A percentile compares a stretch with the other conserved stretches of the same genome.
phyloP scores from a whole-genome alignment of 306 rosid genomes.

The Lithocarpus polystachyus region DNA sequence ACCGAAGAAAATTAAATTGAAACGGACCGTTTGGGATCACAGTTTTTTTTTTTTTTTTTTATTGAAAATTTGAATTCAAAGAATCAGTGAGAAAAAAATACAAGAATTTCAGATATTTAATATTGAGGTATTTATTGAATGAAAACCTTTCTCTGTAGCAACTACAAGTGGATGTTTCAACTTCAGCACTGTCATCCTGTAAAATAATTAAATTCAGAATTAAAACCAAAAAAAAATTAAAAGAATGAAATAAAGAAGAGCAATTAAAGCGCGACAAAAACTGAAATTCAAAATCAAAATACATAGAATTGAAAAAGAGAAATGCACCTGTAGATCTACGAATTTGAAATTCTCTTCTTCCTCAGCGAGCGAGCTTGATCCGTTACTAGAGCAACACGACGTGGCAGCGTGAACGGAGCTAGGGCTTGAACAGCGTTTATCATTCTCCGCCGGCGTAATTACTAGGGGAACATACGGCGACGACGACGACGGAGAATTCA shows the following conservation, averaged over 20 bases:
- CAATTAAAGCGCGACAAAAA: slow-evolving; percentile 30
- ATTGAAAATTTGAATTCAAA: slow-evolving; percentile 38
- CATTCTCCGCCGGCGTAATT: slow-evolving; percentile 4
- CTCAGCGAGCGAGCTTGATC: slow-evolving; percentile 31
- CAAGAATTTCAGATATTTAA: not conserved
- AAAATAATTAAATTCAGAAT: slow-evolving; percentile 21
- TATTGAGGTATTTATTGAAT: slow-evolving; percentile 2
- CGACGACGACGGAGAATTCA: slow-evolving; percentile 17
- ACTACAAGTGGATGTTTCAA: slow-evolving; percentile 62
- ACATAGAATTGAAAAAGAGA: not conserved
- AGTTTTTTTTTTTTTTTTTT: not conserved
- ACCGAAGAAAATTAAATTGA: slow-evolving; percentile 17
- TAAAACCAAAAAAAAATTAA: slow-evolving; percentile 20
- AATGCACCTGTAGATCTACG: slow-evolving; percentile 71
- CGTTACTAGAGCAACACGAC: slow-evolving; percentile 77
- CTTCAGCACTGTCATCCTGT: slow-evolving; percentile 69
- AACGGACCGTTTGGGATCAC: slow-evolving; percentile 9
- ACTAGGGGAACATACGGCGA: slow-evolving; percentile 29
- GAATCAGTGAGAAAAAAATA: not conserved
- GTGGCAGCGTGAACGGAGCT: slow-evolving; percentile 32
- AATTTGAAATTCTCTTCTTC: slow-evolving; percentile 37
- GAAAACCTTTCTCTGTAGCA: slow-evolving; percentile 56
- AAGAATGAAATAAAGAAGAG: slow-evolving; percentile 19
- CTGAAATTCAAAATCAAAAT: slow-evolving; percentile 3
- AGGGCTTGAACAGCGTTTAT: slow-evolving; percentile 36